Evolutionary conservation across 768 basidiomycete species (phyloP).

Genomic region (Thelephora aurantiotincta): DNA sequence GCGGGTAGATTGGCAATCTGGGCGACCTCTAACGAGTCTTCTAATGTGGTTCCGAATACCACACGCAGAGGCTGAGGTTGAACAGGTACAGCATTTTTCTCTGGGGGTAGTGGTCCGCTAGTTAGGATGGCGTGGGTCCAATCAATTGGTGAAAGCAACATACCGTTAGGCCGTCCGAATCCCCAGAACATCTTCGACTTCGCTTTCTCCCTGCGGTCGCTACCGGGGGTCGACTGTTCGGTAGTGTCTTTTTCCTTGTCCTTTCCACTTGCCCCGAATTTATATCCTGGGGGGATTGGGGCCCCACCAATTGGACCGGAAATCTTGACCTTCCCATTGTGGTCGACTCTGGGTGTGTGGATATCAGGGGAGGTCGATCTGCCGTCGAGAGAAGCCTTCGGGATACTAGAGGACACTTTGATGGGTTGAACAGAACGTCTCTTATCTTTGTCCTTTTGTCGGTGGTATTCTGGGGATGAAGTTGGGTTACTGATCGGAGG

Average conservation of each 20-base stretch:
- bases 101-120: constrained; percentile 10
- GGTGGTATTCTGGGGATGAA: constrained; percentile 37
- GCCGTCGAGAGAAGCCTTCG: constrained; percentile 16
- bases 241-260: constrained; percentile 39
- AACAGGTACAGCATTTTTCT: constrained; percentile 22
- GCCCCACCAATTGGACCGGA: constrained; percentile 78
- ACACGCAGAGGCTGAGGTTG: constrained; percentile 36
- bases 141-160: constrained; percentile 4
- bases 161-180: constrained; percentile 55
- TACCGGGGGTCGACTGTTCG: constrained; percentile 12
- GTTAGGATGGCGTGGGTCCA: background rate
- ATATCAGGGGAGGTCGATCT: constrained; percentile 35
- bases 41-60: constrained; percentile 80
- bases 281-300: constrained; percentile 79
- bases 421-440: constrained; percentile 54
- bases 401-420: constrained; percentile 28
- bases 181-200: constrained; percentile 90
- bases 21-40: constrained; percentile 80
- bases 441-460: constrained; percentile 27
- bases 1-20: constrained; percentile 87
- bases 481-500: no score
- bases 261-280: constrained; percentile 45
- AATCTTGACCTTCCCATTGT: constrained; percentile 63
- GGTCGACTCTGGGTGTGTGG: constrained; percentile 33
- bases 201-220: constrained; percentile 78